phyloP scores from a whole-genome alignment of 2,329 filamentous ascomycete species.

The Trichoderma lentiforme region DNA sequence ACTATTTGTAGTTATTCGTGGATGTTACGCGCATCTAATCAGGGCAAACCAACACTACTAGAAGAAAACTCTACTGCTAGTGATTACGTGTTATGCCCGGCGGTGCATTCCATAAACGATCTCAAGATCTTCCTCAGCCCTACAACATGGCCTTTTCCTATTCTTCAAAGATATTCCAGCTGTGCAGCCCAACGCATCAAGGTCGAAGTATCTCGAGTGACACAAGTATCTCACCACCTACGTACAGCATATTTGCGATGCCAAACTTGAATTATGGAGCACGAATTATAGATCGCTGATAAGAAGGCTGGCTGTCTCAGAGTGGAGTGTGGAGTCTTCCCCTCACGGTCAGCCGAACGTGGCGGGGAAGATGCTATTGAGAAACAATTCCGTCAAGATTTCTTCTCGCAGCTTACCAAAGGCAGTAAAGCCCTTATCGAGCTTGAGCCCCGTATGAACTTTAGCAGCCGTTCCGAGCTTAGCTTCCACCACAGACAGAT shows the following conservation, averaged over 20 bases:
- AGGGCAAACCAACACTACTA: not conserved
- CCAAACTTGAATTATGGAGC: not conserved
- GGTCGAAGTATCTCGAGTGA: not conserved
- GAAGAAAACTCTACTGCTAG: not conserved
- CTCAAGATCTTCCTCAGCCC: not conserved
- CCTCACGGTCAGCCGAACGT: not conserved
- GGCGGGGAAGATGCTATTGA: not conserved
- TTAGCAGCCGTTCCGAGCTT: conserved; percentile 12
- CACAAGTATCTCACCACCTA: not conserved
- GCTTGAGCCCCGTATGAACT: conserved; percentile 1
- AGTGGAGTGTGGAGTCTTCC: conserved; percentile 9
- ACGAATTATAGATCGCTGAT: not conserved
- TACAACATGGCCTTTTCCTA: not conserved
- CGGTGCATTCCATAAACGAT: not conserved
- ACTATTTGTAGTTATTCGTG: not conserved
- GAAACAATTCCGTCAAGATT: not conserved
- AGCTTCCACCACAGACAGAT: not conserved
- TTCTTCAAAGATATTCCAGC: too few relatives aligned
- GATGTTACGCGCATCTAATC: not conserved
- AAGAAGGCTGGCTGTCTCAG: not conserved
- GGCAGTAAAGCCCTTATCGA: not conserved
- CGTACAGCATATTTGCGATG: not conserved
- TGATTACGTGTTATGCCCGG: not conserved
- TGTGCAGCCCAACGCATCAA: not conserved
- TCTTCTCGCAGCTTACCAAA: not conserved